phyloP scores from a whole-genome alignment of 805 yeast species.

The Kodamaea neixiangensis region DNA sequence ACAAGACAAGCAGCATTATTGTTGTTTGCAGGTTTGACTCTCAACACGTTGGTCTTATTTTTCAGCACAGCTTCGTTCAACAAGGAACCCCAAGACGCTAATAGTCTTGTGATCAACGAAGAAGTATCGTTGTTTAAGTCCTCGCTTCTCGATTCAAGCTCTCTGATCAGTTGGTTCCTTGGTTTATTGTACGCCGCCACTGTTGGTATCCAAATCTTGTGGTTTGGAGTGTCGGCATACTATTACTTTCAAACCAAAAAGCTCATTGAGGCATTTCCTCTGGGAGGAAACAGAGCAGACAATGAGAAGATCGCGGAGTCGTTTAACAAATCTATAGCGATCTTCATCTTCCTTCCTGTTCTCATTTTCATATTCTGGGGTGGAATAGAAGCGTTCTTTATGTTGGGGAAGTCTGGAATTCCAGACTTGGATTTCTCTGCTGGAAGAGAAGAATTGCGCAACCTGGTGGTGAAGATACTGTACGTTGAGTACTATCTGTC shows the following conservation, averaged over 20 bases:
- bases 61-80: not conserved
- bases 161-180: not conserved
- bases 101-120: not conserved
- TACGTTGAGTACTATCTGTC: slow-evolving; percentile 1
- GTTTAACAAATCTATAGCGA: slow-evolving; percentile 26
- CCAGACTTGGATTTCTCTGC: not conserved
- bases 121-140: not conserved
- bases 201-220: not conserved
- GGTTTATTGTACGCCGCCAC: not conserved
- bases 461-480: not conserved
- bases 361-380: slow-evolving; percentile 4
- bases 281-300: slow-evolving; percentile 13
- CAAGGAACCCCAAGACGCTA: not conserved
- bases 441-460: not conserved
- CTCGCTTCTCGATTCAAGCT: not conserved
- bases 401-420: not conserved
- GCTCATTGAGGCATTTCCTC: slow-evolving; percentile 28
- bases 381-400: slow-evolving; percentile 1
- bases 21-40: not conserved
- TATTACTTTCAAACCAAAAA: slow-evolving; percentile 30
- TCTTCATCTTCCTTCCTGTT: slow-evolving; percentile 29
- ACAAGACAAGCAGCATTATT: slow-evolving; percentile 11
- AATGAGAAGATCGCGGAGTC: slow-evolving; percentile 21
- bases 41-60: not conserved
- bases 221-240: slow-evolving; percentile 18